Evolutionary conservation across 495 filamentous ascomycete genomes (phyloP).

Genomic region (Poronia punctata): DNA sequence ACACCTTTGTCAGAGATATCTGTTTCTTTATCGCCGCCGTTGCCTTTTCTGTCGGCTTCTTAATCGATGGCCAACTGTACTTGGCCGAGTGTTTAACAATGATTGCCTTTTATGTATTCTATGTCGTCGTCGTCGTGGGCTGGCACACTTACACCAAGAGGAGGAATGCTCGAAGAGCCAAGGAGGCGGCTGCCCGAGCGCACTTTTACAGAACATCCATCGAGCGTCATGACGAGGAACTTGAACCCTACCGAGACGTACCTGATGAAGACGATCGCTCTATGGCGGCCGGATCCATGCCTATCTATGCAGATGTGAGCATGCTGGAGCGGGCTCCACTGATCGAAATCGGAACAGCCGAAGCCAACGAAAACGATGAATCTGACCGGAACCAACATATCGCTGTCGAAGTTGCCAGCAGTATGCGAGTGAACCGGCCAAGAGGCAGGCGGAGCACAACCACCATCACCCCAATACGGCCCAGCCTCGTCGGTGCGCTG

Average conservation of each 20-base stretch:
- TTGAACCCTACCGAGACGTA: conserved; percentile 60
- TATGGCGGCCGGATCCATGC: conserved; percentile 43
- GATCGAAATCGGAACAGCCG: conserved; percentile 39
- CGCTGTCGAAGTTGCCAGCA: conserved; percentile 77
- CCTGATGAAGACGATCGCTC: conserved; percentile 65
- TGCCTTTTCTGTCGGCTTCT: conserved; percentile 77
- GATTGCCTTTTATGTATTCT: conserved; percentile 88
- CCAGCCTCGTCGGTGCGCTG: conserved; percentile 85
- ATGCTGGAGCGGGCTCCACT: conserved; percentile 57
- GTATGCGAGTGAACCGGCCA: conserved; percentile 82
- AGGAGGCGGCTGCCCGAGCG: conserved; percentile 62
- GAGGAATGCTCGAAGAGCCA: conserved; percentile 49
- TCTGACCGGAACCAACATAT: conserved; percentile 67
- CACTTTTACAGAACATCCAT: conserved; percentile 59
- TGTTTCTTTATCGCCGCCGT: conserved; percentile 88
- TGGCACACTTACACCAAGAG: conserved; percentile 84
- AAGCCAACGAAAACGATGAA: conserved; percentile 63
- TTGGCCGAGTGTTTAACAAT: conserved; percentile 86
- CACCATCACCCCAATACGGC: conserved; percentile 73
- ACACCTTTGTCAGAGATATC: conserved; percentile 88
- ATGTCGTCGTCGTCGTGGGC: conserved; percentile 77
- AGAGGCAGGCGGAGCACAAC: conserved; percentile 60
- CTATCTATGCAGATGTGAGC: conserved; percentile 58
- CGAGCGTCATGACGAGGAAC: conserved; percentile 38
- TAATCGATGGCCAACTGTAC: conserved; percentile 77